Base-by-base conservation (phyloP, 1,284 basidiomycete genomes). In the Pseudozyma tsukubaensis region DNA sequence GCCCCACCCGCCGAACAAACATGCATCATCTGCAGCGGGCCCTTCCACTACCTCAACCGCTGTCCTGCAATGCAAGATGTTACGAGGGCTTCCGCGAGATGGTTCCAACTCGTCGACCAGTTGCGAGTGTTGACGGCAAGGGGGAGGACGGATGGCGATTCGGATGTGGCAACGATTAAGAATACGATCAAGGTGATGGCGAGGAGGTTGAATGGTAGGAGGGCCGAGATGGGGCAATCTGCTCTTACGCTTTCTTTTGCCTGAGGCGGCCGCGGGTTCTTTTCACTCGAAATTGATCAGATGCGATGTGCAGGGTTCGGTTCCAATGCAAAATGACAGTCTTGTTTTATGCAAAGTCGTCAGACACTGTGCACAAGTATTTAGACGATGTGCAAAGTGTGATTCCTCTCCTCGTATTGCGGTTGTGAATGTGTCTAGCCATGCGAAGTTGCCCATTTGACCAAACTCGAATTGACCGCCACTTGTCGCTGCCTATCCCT, bases 171-270 rank as follows among this genome's bases (percentile, higher is more conserved):
- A n/a, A 63, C 59, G 18, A 54, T 72, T 49, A 59, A 64, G 58
- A 67, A 48, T 14, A 72, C 65, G 47, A 63, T 68, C 57, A 57
- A 58, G 54, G 70, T 72, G 10, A 68, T 72, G 70, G 59, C 70
- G 45, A 51, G 42, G 19, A 67, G 59, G 57, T 40, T 72, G 29
- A 72, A 72, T 19, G 49, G 45, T 11, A 12, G 42, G 39, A 29
- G 70, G 7, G 57, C 37, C 16, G 39, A 50, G 54, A 45, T 7
- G 21, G 60, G 65, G 9, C 59, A 62, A 37, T 39, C 50, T 5
- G 47, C 53, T 29, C 39, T 71, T 24, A 42, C 57, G 29, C 50
- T 62, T 12, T 62, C 68, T 18, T 71, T 65, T 50, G 57, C 50
- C n/a, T 61, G 36, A 43, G 37, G n/a, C 29, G n/a, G n/a, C n/a